These are phyloP conservation scores for Phytophthora pini DNA, from an alignment of 352 stramenopile genomes.

Conservation along the genomic window DNA sequence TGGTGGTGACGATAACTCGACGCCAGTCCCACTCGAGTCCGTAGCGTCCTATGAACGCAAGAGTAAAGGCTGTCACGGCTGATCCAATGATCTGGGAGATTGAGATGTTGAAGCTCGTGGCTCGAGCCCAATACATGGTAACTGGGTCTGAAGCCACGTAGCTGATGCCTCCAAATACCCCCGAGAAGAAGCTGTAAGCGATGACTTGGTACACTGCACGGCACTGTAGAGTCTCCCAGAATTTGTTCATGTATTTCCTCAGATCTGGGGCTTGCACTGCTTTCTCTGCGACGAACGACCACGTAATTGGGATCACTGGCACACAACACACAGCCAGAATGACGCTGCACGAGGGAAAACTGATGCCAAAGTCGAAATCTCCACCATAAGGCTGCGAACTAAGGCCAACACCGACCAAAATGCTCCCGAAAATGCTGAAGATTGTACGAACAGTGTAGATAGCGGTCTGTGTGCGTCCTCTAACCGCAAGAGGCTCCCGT, in stretches of 20 bases:
- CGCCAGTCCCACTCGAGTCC: constrained; percentile 53
- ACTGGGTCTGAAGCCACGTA: constrained; percentile 38
- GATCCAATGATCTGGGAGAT: constrained; percentile 42
- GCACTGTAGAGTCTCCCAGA: constrained; percentile 39
- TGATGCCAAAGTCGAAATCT: constrained; percentile 41
- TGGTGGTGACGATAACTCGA: constrained; percentile 34
- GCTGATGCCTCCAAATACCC: constrained; percentile 38
- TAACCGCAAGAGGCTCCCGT: constrained; percentile 40
- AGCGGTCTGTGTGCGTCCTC: constrained; percentile 46
- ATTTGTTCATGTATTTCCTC: constrained; percentile 25
- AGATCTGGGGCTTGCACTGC: constrained; percentile 21
- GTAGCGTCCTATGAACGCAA: constrained; percentile 39
- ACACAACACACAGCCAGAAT: constrained; percentile 39
- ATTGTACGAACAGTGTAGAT: constrained; percentile 49
- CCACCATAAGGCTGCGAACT: constrained; percentile 46
- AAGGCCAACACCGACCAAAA: constrained; percentile 43
- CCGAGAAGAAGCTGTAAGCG: constrained; percentile 45
- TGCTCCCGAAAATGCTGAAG: constrained; percentile 42
- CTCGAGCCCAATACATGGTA: constrained; percentile 49
- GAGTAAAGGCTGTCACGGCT: constrained; percentile 31
- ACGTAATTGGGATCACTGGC: constrained; percentile 42
- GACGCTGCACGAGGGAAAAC: constrained; percentile 32
- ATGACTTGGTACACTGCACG: constrained; percentile 52
- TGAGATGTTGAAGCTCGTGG: constrained; percentile 44
- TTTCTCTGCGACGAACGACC: constrained; percentile 42